A percentile compares a stretch with the other conserved stretches of the same genome.
These are phyloP conservation scores for Phytophthora meadii DNA, from an alignment of 352 stramenopile genomes.

Conservation along the genomic window DNA sequence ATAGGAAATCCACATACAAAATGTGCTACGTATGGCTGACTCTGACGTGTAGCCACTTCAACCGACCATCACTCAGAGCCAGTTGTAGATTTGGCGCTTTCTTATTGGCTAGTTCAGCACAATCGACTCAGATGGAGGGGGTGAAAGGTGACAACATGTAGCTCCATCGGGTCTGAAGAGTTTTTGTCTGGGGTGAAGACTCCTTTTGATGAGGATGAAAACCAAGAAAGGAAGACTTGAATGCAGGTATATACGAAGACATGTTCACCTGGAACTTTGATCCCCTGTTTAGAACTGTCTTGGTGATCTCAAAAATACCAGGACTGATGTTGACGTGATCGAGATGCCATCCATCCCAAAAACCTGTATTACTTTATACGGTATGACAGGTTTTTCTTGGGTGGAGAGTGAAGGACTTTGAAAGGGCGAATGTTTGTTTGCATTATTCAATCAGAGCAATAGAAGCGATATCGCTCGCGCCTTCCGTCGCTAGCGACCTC, in stretches of 20 bases:
- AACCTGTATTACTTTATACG: slow-evolving; percentile 3
- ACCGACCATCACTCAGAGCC: slow-evolving; percentile 29
- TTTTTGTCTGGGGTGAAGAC: too few relatives aligned
- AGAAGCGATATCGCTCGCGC: slow-evolving; percentile 2
- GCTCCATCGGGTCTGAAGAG: too few relatives aligned
- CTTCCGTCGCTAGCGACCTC: slow-evolving; percentile 2
- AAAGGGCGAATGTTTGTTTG: slow-evolving; percentile 43
- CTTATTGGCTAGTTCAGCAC: slow-evolving; percentile 6
- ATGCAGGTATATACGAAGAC: too few relatives aligned
- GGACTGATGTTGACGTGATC: slow-evolving; percentile 26
- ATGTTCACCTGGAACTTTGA: not conserved
- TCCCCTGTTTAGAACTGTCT: too few relatives aligned
- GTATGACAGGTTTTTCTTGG: slow-evolving; percentile 34
- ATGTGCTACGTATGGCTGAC: not conserved
- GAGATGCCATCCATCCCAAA: slow-evolving; percentile 14
- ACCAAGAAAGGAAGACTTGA: too few relatives aligned
- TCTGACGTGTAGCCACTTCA: slow-evolving; percentile 12
- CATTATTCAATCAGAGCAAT: slow-evolving; percentile 9
- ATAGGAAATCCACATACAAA: not conserved
- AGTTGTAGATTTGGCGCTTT: slow-evolving; percentile 2
- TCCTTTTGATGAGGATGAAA: too few relatives aligned
- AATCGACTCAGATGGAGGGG: slow-evolving; percentile 1
- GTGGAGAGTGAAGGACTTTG: slow-evolving; percentile 46
- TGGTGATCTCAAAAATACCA: too few relatives aligned
- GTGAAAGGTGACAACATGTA: not conserved